A percentile compares a stretch with the other conserved stretches of the same genome.
phyloP scores from a whole-genome alignment of 768 basidiomycete genomes.

The Dioszegia hungarica region DNA sequence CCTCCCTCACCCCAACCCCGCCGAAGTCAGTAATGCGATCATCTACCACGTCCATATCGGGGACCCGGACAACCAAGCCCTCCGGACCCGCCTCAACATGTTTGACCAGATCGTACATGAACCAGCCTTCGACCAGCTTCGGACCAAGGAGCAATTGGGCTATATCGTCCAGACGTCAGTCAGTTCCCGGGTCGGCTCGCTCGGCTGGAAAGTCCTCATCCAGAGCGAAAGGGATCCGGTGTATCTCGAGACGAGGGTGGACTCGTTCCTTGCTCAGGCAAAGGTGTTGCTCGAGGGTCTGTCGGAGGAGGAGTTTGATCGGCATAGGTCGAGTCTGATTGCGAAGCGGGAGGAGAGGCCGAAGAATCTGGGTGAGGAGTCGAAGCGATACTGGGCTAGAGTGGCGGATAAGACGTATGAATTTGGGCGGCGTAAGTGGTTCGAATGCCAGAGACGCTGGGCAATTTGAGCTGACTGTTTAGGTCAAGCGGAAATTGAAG shows the following conservation, averaged over 20 bases:
- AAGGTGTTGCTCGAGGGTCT: conserved; percentile 64
- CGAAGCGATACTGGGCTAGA: conserved; percentile 59
- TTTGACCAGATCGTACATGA: conserved; percentile 82
- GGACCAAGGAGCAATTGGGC: conserved; percentile 92
- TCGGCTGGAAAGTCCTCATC: conserved; percentile 74
- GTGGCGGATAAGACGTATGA: conserved; percentile 78
- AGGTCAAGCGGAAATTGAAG: conserved; percentile 70
- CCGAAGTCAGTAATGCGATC: conserved; percentile 79
- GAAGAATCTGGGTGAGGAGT: conserved; percentile 84
- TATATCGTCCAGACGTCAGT: conserved; percentile 65
- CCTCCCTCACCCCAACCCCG: conserved; percentile 66
- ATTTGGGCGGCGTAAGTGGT: conserved; percentile 70
- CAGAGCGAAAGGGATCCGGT: conserved; percentile 79
- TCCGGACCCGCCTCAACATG: conserved; percentile 65
- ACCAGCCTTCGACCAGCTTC: conserved; percentile 81
- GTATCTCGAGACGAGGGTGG: conserved; percentile 81
- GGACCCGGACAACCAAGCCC: conserved; percentile 58
- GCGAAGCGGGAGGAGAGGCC: conserved; percentile 76
- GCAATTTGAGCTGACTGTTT: conserved; percentile 1
- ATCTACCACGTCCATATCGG: conserved; percentile 83
- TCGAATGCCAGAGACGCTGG: no score
- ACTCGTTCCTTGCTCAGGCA: conserved; percentile 77
- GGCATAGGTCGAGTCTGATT: conserved; percentile 71
- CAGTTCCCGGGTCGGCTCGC: conserved; percentile 62
- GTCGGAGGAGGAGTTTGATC: conserved; percentile 65